Conservation (phyloP, 345 rosid species). For the Theobroma cacao region DNA sequence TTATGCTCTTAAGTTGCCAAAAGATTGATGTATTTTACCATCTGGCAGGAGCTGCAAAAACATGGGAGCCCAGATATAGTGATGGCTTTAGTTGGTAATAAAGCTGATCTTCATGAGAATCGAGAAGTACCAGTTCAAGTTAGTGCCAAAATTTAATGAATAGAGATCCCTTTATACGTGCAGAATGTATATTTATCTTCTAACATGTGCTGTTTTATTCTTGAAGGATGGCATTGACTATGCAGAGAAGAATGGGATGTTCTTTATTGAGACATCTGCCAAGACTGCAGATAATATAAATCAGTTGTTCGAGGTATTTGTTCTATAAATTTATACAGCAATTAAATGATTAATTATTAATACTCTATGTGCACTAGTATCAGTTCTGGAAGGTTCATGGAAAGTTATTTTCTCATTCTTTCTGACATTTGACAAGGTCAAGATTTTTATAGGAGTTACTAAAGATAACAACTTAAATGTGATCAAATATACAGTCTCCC, state of each 20-base stretch:
- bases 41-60: slow-evolving; percentile 85
- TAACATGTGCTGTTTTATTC: slow-evolving; percentile 10
- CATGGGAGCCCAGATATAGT: slow-evolving; percentile 97
- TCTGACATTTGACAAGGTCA: not conserved
- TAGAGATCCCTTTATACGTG: not conserved
- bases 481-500: not conserved
- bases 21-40: slow-evolving; percentile 3
- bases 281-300: slow-evolving; percentile 96
- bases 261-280: slow-evolving; percentile 96
- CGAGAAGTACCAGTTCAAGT: slow-evolving; percentile 80
- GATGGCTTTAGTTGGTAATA: slow-evolving; percentile 96
- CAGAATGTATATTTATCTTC: slow-evolving; percentile 10
- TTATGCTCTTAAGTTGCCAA: not conserved
- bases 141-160: slow-evolving; percentile 24
- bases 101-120: slow-evolving; percentile 87
- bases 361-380: not conserved
- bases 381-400: not conserved
- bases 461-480: not conserved
- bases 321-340: not conserved
- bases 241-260: slow-evolving; percentile 98
- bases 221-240: slow-evolving; percentile 83
- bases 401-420: not conserved
- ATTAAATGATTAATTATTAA: not conserved
- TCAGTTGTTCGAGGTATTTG: slow-evolving; percentile 79
- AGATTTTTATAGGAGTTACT: not conserved